Evolutionary conservation across 176 grass and related monocot species (phyloP), one percentile per base, ranked within the genome.

Genomic region (Pharus latifolius): DNA sequence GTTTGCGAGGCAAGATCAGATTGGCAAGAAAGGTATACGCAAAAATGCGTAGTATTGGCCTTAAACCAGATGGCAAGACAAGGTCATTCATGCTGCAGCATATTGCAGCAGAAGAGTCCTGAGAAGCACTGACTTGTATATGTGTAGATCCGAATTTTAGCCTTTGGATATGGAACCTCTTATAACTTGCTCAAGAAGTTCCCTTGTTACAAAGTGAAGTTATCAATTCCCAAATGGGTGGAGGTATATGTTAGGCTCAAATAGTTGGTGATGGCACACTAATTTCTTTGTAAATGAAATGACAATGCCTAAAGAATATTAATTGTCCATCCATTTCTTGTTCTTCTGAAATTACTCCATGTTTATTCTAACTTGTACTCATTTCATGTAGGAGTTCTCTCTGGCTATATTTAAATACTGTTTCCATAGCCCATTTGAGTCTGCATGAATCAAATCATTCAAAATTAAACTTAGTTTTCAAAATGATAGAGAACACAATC

Each of bases 21-120:
- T 49, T 85, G 49, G 89, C 85, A 31, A 97, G 83, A 69, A 85
- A 62, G 45, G 33, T 85, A 28, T 88, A 85, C 64, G 43, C 25
- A 1, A 82, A 85, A 52, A 92, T 97, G 89, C 83, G 75, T 15
- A 85, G 69, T 56, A 78, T 90, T 67, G 89, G 80, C 15, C 80
- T 97, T 44, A 79, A 69, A 78, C 78, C 86, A 16, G 86, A 97
- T 67, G 86, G 74, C 37, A 90, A 81, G 80, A 90, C 83, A 42
- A 87, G 83, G 42, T 72, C 83, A 16, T 86, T 97, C 69, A 97
- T 90, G 85, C 83, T 92, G 43, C 85, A 89, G 43, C 60, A 97
- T 65, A 80, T 92, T 11, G 64, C 67, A 0, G 22, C 63, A 5
- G 65, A 70, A 23, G 56, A 81, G 69, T 20, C 15, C 7, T 16